Evolutionary conservation across 1,284 basidiomycete genomes (phyloP), one percentile per base, ranked within the genome.

Genomic region (Inonotus obliquus): DNA sequence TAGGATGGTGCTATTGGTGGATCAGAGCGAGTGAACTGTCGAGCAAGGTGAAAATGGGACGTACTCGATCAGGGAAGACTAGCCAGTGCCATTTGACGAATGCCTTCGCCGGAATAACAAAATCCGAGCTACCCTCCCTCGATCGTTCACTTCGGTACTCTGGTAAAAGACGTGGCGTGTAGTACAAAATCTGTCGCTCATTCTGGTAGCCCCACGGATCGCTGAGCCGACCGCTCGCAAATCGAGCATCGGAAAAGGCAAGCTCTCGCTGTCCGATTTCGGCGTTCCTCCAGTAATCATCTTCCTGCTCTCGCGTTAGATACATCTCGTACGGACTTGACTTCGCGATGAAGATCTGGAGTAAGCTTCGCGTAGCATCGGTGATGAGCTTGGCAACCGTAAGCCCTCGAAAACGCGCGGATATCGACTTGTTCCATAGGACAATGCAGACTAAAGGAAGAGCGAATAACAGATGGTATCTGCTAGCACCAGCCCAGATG

Each of bases 41-140:
- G 38, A 29, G 44, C 4, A n/a, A 35, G 14, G n/a, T 9, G 9
- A 4, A 32, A 10, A 37, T 38, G 39, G 21, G 3, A 45, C 61
- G 19, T 27, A 63, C 61, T 19, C 47, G 45, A 27, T 56, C 25
- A 4, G 61, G 61, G 19, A 59, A 63, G n/a, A 59, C 57, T 7
- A 63, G 32, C 44, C 52, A 54, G 35, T 63, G 61, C 61, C 61
- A 63, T n/a, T 49, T 54, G 17, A 59, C 32, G 23, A 63, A 44
- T 11, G 41, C 4, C 49, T 63, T 63, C 23, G 57, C 11, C 7
- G 61, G 57, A 19, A 63, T 54, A 4, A 17, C 11, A 17, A 47
- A 56, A n/a, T 17, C 19, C 17, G n/a, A 27, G 13, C 14, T 41
- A n/a, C 38, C 48, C 27, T 23, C 39, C n/a, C 6, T 44, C 37